Base-by-base conservation (phyloP, 2,329 filamentous ascomycete genomes). In the Paramyrothecium sp. region DNA sequence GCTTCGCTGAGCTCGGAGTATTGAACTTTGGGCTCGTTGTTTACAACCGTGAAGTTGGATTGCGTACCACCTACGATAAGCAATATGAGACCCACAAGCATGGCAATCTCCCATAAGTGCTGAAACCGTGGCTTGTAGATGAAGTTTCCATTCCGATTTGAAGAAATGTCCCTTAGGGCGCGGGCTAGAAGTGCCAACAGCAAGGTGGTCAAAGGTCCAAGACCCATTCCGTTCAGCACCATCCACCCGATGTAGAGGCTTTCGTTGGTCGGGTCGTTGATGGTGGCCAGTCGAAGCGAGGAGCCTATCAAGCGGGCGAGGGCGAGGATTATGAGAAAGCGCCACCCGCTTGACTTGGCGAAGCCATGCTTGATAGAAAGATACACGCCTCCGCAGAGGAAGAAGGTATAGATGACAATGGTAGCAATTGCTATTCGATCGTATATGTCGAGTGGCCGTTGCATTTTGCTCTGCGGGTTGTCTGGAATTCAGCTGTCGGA, bases 261-360 rank as follows among this genome's bases (percentile, higher is more conserved):
- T 38, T 58, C 56, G 61, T 74, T 82, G 1, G 78, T 81, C 0
- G 82, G 81, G 58, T 86, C 80, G 17, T 85, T 68, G 51, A 85
- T 60, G 46, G 69, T 71, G 49, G 65, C 71, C 8, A 74, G 69
- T 55, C 65, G 67, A 13, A 87, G 57, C 19, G 76, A 73, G 61
- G 85, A 78, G 59, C 76, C 71, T 52, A 87, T 76, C 55, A 89
- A 83, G 74, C 88, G 84, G 55, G 69, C 76, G 17, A 86, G 73
- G 2, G 85, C 76, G 17, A 86, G 76, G 22, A 89, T 78, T 16
- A 88, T 74, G 64, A 88, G 81, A 11, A 87, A 76, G 23, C 86
- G 78, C 51, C 85, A 88, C 3, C 85, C 85, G 17, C 82, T 81
- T 8, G 86, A 79, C 77, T 87, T 85, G 4, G 72, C 63, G 67